Conservation (phyloP, 2,329 filamentous ascomycete genomes). For the Cercospora sojina region DNA sequence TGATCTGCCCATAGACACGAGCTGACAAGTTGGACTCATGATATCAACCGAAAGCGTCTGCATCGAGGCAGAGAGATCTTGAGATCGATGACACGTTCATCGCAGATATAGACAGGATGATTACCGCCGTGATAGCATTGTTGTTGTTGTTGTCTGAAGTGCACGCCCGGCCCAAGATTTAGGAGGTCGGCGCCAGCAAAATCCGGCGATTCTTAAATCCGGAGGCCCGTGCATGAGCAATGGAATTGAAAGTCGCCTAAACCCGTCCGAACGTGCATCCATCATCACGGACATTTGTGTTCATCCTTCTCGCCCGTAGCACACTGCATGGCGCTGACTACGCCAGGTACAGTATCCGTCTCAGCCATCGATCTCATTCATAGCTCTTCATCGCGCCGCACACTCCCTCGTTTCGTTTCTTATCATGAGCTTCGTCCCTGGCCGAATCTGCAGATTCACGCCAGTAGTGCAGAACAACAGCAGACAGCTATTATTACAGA, state of each 20-base stretch:
- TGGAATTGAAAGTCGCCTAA: not conserved
- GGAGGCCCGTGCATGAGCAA: not conserved
- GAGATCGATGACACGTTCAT: not conserved
- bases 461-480: not conserved
- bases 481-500: conserved; percentile 1
- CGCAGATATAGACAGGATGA: not conserved
- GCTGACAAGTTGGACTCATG: not conserved
- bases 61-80: not conserved
- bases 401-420: not conserved
- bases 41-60: not conserved
- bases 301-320: not conserved
- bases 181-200: not conserved
- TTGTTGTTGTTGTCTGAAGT: not conserved
- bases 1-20: not conserved
- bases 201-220: not conserved
- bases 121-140: not conserved
- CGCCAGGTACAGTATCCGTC: conserved; percentile 5
- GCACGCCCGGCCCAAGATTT: not conserved
- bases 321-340: not conserved
- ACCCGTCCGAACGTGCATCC: not conserved
- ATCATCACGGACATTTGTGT: not conserved
- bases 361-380: not conserved
- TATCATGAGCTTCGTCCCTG: conserved; percentile 13
- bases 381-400: not conserved
- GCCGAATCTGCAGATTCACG: not conserved